Evolutionary conservation across 805 yeast genomes (phyloP), one percentile per base, ranked within the genome.

Genomic region (Naumovozyma baii): DNA sequence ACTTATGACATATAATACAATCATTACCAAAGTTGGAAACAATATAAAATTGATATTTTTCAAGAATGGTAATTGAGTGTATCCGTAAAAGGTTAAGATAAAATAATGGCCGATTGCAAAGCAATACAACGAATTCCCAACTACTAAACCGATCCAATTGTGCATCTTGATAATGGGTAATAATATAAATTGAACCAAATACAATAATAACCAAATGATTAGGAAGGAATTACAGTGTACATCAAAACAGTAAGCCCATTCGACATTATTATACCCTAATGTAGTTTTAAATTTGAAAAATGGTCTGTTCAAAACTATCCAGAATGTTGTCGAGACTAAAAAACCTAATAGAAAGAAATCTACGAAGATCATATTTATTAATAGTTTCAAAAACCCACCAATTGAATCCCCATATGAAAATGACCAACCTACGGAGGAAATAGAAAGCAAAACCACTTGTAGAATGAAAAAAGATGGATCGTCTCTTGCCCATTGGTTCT

Each of bases 231-330:
- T 88, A 66, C 95, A 85, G 62, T 88, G 96, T 19, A 87, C 80
- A 54, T 87, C 96, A 57, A 88, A 88, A 64, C 96, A 86, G 57
- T 85, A 87, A 1, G 90, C 87, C 96, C 96, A 88, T 57, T 88
- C 96, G 14, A 29, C 9, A 50, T 51, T 7, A 54, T 43, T 12
- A 29, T 29, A 29, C 7, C 15, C 49, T 51, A 12, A 12, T 12
- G 13, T 29, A 8, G 31, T 29, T 43, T 54, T 49, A 48, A 67
- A 66, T 46, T 72, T 74, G 41, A 62, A 59, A 48, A 84, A 69
- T 40, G 84, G 70, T 48, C 70, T 72, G 53, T 82, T 82, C 22
- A 86, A 77, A 30, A 83, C 51, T 13, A 76, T 47, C 94, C 94
- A 88, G 16, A 80, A 76, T 12, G 76, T 42, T 1, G 94, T 78